These are phyloP conservation scores for Microsporum canis DNA, from an alignment of 2,329 filamentous ascomycete species.

Conservation along the genomic window DNA sequence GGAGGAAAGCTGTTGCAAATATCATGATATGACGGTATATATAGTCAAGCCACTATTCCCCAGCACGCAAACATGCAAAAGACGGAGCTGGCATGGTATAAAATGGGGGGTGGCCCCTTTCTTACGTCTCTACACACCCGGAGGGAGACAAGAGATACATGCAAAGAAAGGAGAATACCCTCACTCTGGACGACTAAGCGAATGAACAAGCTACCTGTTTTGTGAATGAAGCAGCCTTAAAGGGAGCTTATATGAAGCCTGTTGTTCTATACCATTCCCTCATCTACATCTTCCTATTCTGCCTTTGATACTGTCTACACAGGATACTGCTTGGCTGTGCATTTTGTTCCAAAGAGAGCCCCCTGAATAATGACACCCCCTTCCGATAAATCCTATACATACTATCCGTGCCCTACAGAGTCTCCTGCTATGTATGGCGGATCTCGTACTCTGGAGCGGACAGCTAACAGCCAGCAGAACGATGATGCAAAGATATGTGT, in stretches of 20 bases:
- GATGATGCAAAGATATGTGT: slow-evolving; percentile 96
- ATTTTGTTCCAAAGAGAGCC: neutral
- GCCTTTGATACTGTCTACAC: neutral
- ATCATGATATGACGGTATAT: neutral
- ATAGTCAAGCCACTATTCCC: neutral
- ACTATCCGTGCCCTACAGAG: neutral
- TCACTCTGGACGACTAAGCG: neutral
- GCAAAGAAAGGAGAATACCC: too few species aligned
- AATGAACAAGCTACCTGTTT: neutral
- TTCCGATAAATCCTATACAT: neutral
- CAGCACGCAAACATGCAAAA: neutral
- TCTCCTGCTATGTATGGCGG: neutral
- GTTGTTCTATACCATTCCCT: neutral
- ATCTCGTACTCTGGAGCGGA: neutral
- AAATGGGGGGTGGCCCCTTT: neutral
- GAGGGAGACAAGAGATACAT: neutral
- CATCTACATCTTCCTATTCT: neutral
- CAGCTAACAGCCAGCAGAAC: slow-evolving; percentile 46
- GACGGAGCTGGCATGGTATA: neutral
- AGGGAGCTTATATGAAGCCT: neutral
- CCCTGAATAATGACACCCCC: neutral
- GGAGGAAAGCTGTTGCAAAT: neutral
- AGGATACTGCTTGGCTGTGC: neutral
- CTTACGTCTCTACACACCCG: neutral
- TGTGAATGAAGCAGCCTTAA: neutral